phyloP scores from a whole-genome alignment of 345 rosid species.

The Euphorbia peplus region DNA sequence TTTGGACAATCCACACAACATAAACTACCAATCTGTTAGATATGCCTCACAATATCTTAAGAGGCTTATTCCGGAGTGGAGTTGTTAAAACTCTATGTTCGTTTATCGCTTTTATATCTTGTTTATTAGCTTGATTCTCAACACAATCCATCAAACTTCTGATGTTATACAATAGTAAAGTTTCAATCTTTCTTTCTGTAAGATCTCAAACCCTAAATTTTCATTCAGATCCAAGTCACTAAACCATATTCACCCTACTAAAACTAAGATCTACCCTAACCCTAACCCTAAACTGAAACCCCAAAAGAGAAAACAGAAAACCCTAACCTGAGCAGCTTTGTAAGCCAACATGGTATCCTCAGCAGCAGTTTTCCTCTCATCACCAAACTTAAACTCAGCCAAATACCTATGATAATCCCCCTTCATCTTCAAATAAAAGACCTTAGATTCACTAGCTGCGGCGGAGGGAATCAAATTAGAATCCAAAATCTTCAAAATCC shows the following conservation, averaged over 20 bases:
- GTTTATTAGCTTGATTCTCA: too few species aligned
- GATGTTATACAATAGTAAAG: not conserved
- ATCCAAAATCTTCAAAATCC: constrained; percentile 32
- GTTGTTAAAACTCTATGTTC: too few species aligned
- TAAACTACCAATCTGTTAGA: not conserved
- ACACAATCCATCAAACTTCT: not conserved
- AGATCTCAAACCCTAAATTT: not conserved
- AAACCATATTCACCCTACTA: not conserved
- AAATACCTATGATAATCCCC: constrained; percentile 38
- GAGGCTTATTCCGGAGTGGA: too few species aligned
- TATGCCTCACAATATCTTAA: too few species aligned
- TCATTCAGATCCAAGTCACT: not conserved
- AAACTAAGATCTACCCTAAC: not conserved
- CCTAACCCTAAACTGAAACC: not conserved
- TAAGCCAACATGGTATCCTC: constrained; percentile 39
- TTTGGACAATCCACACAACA: not conserved
- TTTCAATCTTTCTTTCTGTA: not conserved
- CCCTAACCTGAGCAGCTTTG: constrained; percentile 35
- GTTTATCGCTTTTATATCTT: too few species aligned
- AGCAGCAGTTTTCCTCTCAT: constrained; percentile 35
- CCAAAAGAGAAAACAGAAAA: not conserved
- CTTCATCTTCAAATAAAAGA: constrained; percentile 39
- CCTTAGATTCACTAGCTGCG: constrained; percentile 31
- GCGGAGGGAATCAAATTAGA: constrained; percentile 34
- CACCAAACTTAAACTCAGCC: constrained; percentile 39